These are phyloP conservation scores for Mycena olivaceomarginata DNA, from an alignment of 768 basidiomycete genomes.

Conservation along the genomic window DNA sequence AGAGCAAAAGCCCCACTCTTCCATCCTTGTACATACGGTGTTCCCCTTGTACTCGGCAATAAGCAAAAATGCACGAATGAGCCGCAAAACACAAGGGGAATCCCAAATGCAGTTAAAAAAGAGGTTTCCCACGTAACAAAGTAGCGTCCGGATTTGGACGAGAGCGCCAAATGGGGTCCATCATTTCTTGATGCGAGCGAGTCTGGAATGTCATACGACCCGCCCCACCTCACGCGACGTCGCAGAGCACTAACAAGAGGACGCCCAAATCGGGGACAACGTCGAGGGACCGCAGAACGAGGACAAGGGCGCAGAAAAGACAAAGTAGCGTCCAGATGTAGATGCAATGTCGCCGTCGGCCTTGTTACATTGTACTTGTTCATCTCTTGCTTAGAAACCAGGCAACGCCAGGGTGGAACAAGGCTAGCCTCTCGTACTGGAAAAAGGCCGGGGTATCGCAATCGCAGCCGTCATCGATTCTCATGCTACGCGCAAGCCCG, in stretches of 20 bases:
- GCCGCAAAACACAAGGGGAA: conserved; percentile 7
- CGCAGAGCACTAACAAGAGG: not conserved
- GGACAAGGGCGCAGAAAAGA: not conserved
- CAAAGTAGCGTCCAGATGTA: too few species aligned
- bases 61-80: conserved; percentile 15
- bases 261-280: conserved; percentile 24
- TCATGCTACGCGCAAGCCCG: too few species aligned
- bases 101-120: not conserved
- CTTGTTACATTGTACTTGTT: too few species aligned
- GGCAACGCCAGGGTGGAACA: too few species aligned
- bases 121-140: not conserved
- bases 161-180: not conserved
- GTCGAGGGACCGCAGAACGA: not conserved
- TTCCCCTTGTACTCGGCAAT: conserved; percentile 64
- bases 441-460: too few species aligned
- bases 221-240: too few species aligned
- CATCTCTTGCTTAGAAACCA: too few species aligned
- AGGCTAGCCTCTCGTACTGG: too few species aligned
- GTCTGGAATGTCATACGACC: too few species aligned
- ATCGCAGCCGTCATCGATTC: too few species aligned
- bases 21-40: conserved; percentile 62
- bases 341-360: too few species aligned
- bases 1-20: conserved; percentile 58
- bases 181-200: too few species aligned
- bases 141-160: conserved; percentile 12